phyloP scores from a whole-genome alignment of 2,329 filamentous ascomycete species.

The Penicillium brevicompactum region DNA sequence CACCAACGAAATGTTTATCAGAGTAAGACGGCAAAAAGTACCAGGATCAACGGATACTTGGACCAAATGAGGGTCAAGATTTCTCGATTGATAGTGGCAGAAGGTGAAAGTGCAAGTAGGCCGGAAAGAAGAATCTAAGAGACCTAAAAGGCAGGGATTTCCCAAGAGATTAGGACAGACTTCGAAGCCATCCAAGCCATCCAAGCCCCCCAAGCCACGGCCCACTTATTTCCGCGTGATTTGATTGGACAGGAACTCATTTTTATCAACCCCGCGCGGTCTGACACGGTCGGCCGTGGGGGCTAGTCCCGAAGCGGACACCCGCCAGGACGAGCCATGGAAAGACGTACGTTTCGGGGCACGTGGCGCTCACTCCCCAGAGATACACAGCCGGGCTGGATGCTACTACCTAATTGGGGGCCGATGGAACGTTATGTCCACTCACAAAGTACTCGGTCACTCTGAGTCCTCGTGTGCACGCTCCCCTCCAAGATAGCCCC shows the following conservation, averaged over 20 bases:
- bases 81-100: neutral
- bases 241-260: neutral
- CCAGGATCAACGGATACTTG: neutral
- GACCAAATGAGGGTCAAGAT: neutral
- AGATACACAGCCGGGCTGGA: neutral
- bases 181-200: neutral
- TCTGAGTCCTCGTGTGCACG: neutral
- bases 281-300: neutral
- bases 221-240: neutral
- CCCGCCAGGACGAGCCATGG: neutral
- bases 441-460: neutral
- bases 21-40: neutral
- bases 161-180: neutral
- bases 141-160: neutral
- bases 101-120: neutral
- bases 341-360: neutral
- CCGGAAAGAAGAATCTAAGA: neutral
- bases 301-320: neutral
- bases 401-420: neutral
- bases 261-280: slow-evolving; percentile 1
- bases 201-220: neutral
- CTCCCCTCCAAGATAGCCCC: neutral
- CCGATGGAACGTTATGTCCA: neutral
- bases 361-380: neutral
- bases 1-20: neutral